A percentile compares a stretch with the other conserved stretches of the same genome.
phyloP scores from a whole-genome alignment of 2,329 filamentous ascomycete species.

The Epicoccum nigrum region DNA sequence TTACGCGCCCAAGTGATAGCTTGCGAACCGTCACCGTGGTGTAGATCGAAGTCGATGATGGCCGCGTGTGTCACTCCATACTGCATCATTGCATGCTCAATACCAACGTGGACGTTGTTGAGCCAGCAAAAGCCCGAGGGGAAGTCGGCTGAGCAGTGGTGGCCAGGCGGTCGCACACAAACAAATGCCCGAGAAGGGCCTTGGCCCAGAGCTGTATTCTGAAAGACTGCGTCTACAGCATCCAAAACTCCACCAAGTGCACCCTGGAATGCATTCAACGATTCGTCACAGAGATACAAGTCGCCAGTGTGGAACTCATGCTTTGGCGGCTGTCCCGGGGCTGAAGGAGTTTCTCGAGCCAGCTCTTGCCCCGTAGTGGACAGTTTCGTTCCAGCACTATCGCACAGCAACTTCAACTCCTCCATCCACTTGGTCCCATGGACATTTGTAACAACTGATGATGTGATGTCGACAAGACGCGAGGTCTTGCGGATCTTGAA shows the following conservation, averaged over 20 bases:
- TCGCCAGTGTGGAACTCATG: slow-evolving; percentile 83
- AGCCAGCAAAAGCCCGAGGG: slow-evolving; percentile 98
- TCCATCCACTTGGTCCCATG: slow-evolving; percentile 94
- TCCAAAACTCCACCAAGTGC: slow-evolving; percentile 93
- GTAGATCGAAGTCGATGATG: slow-evolving; percentile 57
- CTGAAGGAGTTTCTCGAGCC: slow-evolving; percentile 55
- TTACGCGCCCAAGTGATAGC: slow-evolving; percentile 93
- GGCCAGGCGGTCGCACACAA: slow-evolving; percentile 88
- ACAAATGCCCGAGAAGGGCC: slow-evolving; percentile 83
- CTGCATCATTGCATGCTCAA: slow-evolving; percentile 82
- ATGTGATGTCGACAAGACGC: slow-evolving; percentile 72
- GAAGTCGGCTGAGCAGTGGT: slow-evolving; percentile 88
- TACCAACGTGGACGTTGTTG: slow-evolving; percentile 97
- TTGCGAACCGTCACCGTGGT: slow-evolving; percentile 74
- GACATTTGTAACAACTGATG: slow-evolving; percentile 83
- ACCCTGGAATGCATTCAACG: slow-evolving; percentile 84
- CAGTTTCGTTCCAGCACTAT: slow-evolving; percentile 77
- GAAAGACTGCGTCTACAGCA: slow-evolving; percentile 85
- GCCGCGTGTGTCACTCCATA: slow-evolving; percentile 92
- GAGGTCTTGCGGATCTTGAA: slow-evolving; percentile 86
- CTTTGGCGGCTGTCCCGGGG: slow-evolving; percentile 59
- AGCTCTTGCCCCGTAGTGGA: slow-evolving; percentile 80
- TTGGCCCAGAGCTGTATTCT: slow-evolving; percentile 50
- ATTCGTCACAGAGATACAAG: slow-evolving; percentile 87
- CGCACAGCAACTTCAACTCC: slow-evolving; percentile 84